Conservation (phyloP, 2,329 filamentous ascomycete species). For the Colletotrichum sp. region DNA sequence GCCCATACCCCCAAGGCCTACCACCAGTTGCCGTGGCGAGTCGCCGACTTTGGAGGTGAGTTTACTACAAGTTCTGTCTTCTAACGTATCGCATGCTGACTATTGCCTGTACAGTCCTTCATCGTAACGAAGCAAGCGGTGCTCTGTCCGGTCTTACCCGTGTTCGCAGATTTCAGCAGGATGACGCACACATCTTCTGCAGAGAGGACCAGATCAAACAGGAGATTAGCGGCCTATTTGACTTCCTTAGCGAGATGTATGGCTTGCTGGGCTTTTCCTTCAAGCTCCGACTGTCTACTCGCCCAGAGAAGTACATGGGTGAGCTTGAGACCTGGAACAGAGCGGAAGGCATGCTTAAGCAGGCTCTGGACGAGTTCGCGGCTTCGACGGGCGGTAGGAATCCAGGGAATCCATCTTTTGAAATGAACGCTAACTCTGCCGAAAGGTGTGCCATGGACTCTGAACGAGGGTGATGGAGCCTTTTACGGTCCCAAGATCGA, state of each 20-base stretch:
- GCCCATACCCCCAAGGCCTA: conserved; percentile 84
- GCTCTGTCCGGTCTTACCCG: conserved; percentile 89
- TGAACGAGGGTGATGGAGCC: conserved; percentile 94
- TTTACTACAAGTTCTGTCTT: conserved; percentile 37
- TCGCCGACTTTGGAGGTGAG: conserved; percentile 85
- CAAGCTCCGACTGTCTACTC: conserved; percentile 91
- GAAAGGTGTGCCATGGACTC: conserved; percentile 65
- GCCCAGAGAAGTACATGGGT: conserved; percentile 87
- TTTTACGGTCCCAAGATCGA: conserved; percentile 99
- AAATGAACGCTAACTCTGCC: not conserved
- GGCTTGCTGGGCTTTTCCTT: conserved; percentile 76
- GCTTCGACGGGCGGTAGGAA: conserved; percentile 29
- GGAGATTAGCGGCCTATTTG: conserved; percentile 84
- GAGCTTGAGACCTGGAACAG: conserved; percentile 86
- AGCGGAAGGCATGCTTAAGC: conserved; percentile 81
- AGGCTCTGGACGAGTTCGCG: conserved; percentile 80
- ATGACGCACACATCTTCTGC: conserved; percentile 97
- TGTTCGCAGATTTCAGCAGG: conserved; percentile 93
- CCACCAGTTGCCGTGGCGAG: conserved; percentile 85
- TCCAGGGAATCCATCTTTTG: conserved; percentile 28
- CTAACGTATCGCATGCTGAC: not conserved
- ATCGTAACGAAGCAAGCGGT: conserved; percentile 94
- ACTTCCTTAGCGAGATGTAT: conserved; percentile 78
- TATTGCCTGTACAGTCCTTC: conserved; percentile 52
- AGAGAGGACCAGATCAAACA: conserved; percentile 75